These are phyloP conservation scores for Malus fusca DNA, from an alignment of 306 rosid species.

Conservation along the genomic window DNA sequence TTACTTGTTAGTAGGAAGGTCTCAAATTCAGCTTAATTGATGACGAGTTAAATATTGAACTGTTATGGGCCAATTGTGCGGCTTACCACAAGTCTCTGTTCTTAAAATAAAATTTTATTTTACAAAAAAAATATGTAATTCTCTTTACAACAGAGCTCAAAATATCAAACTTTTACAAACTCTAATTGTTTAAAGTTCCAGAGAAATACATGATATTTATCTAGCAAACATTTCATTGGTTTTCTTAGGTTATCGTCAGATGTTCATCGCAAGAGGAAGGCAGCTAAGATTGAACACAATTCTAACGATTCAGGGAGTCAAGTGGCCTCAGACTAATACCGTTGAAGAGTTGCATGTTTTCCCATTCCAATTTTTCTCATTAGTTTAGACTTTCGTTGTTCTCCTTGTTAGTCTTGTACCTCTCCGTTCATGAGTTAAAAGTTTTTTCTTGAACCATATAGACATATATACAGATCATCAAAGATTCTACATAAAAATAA, in stretches of 20 bases:
- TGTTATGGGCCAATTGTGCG: too few species aligned
- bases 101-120: too few species aligned
- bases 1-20: too few species aligned
- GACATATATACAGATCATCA: too few species aligned
- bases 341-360: slow-evolving; percentile 4
- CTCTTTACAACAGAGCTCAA: not conserved
- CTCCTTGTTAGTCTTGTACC: not conserved
- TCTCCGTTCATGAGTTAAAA: too few species aligned
- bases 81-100: too few species aligned
- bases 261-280: slow-evolving; percentile 36
- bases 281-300: slow-evolving; percentile 17
- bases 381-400: not conserved
- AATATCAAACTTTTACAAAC: not conserved
- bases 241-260: slow-evolving; percentile 41
- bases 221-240: not conserved
- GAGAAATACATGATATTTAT: too few species aligned
- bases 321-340: slow-evolving; percentile 41
- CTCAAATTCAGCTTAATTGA: too few species aligned
- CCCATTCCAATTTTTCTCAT: not conserved
- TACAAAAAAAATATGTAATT: too few species aligned
- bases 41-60: too few species aligned
- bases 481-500: too few species aligned
- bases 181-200: not conserved
- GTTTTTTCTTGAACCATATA: too few species aligned
- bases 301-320: slow-evolving; percentile 51